Evolutionary conservation across 768 basidiomycete species (phyloP).

Genomic region (Rhodocollybia butyracea): DNA sequence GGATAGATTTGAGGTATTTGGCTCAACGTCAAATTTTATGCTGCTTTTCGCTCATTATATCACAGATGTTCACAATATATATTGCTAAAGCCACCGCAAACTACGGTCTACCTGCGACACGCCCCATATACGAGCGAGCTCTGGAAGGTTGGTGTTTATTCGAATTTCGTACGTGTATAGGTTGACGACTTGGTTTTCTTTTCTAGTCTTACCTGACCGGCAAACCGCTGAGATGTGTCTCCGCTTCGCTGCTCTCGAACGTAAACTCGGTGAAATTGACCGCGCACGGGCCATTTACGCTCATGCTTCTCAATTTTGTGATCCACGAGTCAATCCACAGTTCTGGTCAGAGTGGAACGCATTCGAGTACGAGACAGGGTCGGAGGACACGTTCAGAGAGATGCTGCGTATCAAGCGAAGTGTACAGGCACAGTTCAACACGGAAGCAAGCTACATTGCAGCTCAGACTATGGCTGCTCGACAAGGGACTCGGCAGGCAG

Average conservation of each 20-base stretch:
- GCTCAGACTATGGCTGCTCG: constrained; percentile 81
- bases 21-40: background rate
- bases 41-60: background rate
- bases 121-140: constrained; percentile 94
- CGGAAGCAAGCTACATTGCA: constrained; percentile 89
- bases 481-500: constrained; percentile 48
- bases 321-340: constrained; percentile 84
- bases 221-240: constrained; percentile 98
- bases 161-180: background rate
- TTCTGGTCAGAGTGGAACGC: constrained; percentile 98
- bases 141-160: constrained; percentile 54
- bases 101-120: constrained; percentile 93
- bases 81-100: constrained; percentile 96
- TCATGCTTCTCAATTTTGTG: constrained; percentile 98
- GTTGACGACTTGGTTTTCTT: background rate
- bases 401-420: constrained; percentile 96
- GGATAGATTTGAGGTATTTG: constrained; percentile 89
- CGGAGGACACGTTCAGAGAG: constrained; percentile 96
- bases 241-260: constrained; percentile 91
- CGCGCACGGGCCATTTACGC: constrained; percentile 95
- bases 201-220: constrained; percentile 73
- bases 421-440: constrained; percentile 98
- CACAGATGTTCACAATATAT: constrained; percentile 92
- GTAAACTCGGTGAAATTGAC: constrained; percentile 98
- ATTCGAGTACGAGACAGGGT: constrained; percentile 98